Conservation (phyloP, 1,284 basidiomycete species). For the Sanghuangporus weigelae region DNA sequence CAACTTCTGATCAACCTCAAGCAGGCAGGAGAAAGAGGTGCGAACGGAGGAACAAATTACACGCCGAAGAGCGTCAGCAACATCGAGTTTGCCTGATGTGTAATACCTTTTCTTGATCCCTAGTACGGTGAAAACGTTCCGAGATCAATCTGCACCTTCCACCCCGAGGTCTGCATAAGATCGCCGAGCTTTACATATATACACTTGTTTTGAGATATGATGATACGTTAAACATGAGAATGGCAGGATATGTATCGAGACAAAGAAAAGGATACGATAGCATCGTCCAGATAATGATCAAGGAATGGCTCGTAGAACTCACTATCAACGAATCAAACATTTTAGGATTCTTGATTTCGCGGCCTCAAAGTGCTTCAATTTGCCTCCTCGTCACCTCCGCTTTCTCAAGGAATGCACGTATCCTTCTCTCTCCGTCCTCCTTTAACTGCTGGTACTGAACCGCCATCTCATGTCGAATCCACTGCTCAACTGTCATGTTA, state of each 20-base stretch:
- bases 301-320: too few relatives aligned
- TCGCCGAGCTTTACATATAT: background rate
- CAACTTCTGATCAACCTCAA: constrained; percentile 2
- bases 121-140: too few relatives aligned
- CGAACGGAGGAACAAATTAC: constrained; percentile 3
- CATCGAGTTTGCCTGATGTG: background rate
- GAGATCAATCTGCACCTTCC: too few relatives aligned
- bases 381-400: constrained; percentile 51
- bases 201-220: background rate
- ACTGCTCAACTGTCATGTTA: constrained; percentile 71
- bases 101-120: too few relatives aligned
- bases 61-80: background rate
- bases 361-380: constrained; percentile 36
- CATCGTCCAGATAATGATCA: too few relatives aligned
- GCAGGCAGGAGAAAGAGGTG: constrained; percentile 4
- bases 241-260: too few relatives aligned
- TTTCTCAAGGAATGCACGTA: constrained; percentile 50
- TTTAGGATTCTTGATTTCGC: background rate
- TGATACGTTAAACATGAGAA: too few relatives aligned
- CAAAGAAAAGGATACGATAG: background rate
- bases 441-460: constrained; percentile 56
- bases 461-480: constrained; percentile 66
- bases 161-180: too few relatives aligned
- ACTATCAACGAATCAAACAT: background rate
- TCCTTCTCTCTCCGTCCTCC: constrained; percentile 54